Evolutionary conservation across 2,329 filamentous ascomycete species (phyloP).

Genomic region (Paramyrothecium sp.): DNA sequence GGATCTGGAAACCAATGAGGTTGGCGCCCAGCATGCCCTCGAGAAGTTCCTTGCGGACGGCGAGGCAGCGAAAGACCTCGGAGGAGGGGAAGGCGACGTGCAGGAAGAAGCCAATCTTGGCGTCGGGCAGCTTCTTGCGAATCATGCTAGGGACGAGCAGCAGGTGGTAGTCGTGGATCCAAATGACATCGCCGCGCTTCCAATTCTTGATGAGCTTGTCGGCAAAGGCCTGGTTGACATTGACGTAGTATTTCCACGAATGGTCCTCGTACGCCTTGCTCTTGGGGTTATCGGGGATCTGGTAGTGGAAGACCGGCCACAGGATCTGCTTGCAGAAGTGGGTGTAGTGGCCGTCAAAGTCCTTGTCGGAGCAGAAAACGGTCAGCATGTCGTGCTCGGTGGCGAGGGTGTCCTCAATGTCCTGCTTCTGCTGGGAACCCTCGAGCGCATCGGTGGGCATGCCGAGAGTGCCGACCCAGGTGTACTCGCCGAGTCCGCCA

Average conservation of each 20-base stretch:
- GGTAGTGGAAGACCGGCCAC: slow-evolving; percentile 97
- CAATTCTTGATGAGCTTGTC: slow-evolving; percentile 88
- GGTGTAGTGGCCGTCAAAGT: slow-evolving; percentile 91
- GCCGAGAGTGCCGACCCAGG: slow-evolving; percentile 89
- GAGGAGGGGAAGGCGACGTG: slow-evolving; percentile 96
- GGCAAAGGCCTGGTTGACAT: slow-evolving; percentile 89
- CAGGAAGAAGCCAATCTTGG: slow-evolving; percentile 93
- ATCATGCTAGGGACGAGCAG: slow-evolving; percentile 87
- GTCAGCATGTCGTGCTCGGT: slow-evolving; percentile 80
- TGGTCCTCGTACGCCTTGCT: slow-evolving; percentile 98
- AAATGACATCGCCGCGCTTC: slow-evolving; percentile 90
- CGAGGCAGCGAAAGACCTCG: slow-evolving; percentile 90
- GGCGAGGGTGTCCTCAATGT: slow-evolving; percentile 79
- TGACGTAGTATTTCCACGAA: slow-evolving; percentile 93
- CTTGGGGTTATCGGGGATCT: slow-evolving; percentile 96
- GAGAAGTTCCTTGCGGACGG: slow-evolving; percentile 80
- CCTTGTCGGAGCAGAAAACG: slow-evolving; percentile 84
- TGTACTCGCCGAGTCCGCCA: slow-evolving; percentile 69
- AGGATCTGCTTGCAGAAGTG: slow-evolving; percentile 98
- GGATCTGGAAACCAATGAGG: slow-evolving; percentile 88
- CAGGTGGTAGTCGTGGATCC: slow-evolving; percentile 95
- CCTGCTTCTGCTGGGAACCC: slow-evolving; percentile 70
- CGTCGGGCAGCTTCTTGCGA: slow-evolving; percentile 84
- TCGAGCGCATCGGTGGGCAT: slow-evolving; percentile 89
- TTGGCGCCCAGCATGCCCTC: slow-evolving; percentile 94